Percentiles rank a stretch among this genome's conserved stretches.
Conservation (phyloP, 1,284 basidiomycete genomes). For the Trametes sp. region DNA sequence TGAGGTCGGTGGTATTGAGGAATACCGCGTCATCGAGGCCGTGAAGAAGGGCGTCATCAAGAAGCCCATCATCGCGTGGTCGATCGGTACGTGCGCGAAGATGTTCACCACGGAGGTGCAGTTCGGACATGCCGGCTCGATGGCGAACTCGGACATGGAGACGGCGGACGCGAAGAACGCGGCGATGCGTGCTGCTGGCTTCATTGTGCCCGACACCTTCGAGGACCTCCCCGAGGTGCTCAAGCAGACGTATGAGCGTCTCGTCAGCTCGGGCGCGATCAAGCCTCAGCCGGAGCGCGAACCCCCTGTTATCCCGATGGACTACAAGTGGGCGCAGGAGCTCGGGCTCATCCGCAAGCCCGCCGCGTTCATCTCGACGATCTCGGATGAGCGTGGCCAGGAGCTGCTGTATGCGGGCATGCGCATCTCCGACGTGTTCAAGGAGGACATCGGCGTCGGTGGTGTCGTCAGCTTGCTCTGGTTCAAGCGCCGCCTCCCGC, state of each 20-base stretch:
- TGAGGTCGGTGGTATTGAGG: slow-evolving; percentile 98
- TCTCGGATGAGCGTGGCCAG: slow-evolving; percentile 99
- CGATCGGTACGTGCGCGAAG: slow-evolving; percentile 99
- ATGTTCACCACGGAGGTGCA: slow-evolving; percentile 99
- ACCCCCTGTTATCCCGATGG: slow-evolving; percentile 97
- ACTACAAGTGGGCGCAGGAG: slow-evolving; percentile 99
- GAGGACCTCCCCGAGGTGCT: slow-evolving; percentile 92
- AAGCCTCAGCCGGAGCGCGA: slow-evolving; percentile 82
- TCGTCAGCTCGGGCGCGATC: slow-evolving; percentile 80
- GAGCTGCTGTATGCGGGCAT: slow-evolving; percentile 99
- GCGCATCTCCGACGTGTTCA: slow-evolving; percentile 99
- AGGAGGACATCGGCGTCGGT: slow-evolving; percentile 96
- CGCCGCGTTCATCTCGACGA: slow-evolving; percentile 99
- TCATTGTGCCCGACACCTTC: slow-evolving; percentile 98
- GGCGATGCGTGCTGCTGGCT: slow-evolving; percentile 94
- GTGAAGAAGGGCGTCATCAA: slow-evolving; percentile 94
- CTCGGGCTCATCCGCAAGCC: slow-evolving; percentile 98
- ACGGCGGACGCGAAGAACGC: slow-evolving; percentile 98
- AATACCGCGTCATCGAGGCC: slow-evolving; percentile 98
- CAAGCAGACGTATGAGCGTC: slow-evolving; percentile 85
- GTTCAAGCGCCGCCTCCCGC: slow-evolving; percentile 94
- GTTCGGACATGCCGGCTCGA: slow-evolving; percentile 97
- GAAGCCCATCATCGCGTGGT: slow-evolving; percentile 99
- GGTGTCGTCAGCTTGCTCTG: slow-evolving; percentile 97
- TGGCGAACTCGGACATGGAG: slow-evolving; percentile 98